Conservation (phyloP, 2,329 filamentous ascomycete genomes). For the Colletotrichum ledebouriae region DNA sequence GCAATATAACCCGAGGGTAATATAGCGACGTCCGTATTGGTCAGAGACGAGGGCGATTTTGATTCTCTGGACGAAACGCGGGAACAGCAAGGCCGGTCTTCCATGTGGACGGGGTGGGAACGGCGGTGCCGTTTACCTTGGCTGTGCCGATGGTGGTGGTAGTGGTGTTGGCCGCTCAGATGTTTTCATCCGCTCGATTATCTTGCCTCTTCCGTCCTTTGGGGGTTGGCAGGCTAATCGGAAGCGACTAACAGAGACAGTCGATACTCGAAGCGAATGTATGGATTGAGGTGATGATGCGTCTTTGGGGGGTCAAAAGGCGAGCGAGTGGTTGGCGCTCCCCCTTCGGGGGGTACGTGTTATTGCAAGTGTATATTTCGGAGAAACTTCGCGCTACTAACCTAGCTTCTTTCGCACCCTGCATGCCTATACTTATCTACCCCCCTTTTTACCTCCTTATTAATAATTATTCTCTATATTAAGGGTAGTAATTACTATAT, state of each 20-base stretch:
- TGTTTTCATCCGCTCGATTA: constrained; percentile 20
- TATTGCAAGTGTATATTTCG: no score
- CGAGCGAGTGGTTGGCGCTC: not conserved
- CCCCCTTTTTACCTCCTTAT: no score
- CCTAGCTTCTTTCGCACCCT: no score
- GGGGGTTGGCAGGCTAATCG: constrained; percentile 17
- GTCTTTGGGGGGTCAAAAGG: not conserved
- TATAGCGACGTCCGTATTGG: constrained; percentile 17
- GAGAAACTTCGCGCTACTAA: no score
- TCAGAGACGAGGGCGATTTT: not conserved
- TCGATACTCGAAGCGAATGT: constrained; percentile 7
- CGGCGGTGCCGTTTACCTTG: constrained; percentile 8
- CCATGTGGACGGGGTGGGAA: not conserved
- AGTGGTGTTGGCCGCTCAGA: constrained; percentile 20
- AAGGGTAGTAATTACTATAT: no score
- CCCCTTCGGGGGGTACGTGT: no score
- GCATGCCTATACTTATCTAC: no score
- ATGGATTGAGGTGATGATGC: constrained; percentile 22
- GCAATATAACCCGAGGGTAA: constrained; percentile 21
- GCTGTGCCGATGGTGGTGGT: constrained; percentile 7
- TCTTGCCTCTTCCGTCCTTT: no score
- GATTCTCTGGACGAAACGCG: constrained; percentile 40
- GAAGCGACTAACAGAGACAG: constrained; percentile 21
- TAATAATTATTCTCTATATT: no score
- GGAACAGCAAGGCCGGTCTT: constrained; percentile 34